Base-by-base conservation (phyloP, 176 grass and related monocot species). In the Oryza nivara region DNA sequence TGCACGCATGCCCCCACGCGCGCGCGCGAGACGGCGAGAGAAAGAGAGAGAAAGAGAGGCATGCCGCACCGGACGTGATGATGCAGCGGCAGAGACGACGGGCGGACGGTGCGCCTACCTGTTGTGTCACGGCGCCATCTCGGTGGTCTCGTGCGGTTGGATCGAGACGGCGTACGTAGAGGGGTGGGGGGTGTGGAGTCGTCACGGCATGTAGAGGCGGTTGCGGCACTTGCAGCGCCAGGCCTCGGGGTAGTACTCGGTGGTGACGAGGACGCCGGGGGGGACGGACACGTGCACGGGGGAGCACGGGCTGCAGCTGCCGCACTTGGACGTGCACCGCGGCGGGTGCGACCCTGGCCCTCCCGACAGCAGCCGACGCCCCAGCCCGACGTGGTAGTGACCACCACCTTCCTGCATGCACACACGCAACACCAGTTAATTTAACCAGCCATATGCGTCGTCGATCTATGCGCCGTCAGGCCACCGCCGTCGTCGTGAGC, bases 221-320 rank as follows among this genome's bases (percentile, higher is more conserved):
- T 97, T 82, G 81, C 88, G 75, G 76, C 94, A 97, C 79, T 97
- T 97, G 91, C 94, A 97, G 0, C 94, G 92, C 94, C 94, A 97
- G 38, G 94, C 89, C 88, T 94, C 94, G 48, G 94, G 94, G 89
- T 97, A 97, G 89, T 97, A 97, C 85, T 97, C 94, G 2, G 92
- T 72, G 86, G 85, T 90, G 71, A 92, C 89, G 2, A 89, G 76
- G 6, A 74, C 88, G 47, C 94, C 92, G 0, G 92, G 89, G 23
- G 94, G 94, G 48, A 97, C 89, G 75, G 92, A 77, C 28, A 97
- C 89, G 73, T 97, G 92, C 49, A 97, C 92, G 25, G 94, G 92
- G 76, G 68, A 47, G 79, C 94, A 97, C 45, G 94, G 94, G 60
- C 7, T 90, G 87, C 94, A 97, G 89, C 86, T 71, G 41, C 94